These are phyloP conservation scores for Penicillium macrosclerotiorum DNA, from an alignment of 495 filamentous ascomycete genomes.

Conservation along the genomic window DNA sequence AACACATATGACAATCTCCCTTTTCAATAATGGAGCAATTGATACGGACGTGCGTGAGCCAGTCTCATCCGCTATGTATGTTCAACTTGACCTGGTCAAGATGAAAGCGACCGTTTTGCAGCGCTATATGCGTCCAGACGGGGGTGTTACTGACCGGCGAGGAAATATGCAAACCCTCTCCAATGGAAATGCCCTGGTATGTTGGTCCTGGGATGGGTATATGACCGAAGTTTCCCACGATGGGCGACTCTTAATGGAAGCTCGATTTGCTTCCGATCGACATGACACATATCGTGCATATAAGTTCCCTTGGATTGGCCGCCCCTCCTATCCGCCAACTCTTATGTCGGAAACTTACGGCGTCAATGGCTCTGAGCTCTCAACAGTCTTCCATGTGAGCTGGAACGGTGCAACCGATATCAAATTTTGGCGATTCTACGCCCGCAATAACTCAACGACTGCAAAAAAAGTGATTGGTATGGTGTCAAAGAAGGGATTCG, in stretches of 20 bases:
- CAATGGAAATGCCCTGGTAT: slow-evolving; percentile 42
- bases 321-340: slow-evolving; percentile 10
- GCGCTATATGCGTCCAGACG: slow-evolving; percentile 31
- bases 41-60: slow-evolving; percentile 20
- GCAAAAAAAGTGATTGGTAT: neutral
- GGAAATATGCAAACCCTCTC: slow-evolving; percentile 52
- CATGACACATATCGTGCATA: slow-evolving; percentile 14
- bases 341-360: slow-evolving; percentile 1
- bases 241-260: slow-evolving; percentile 40
- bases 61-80: slow-evolving; percentile 8
- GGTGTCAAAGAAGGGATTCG: slow-evolving; percentile 8
- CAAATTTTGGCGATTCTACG: slow-evolving; percentile 13
- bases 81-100: slow-evolving; percentile 14
- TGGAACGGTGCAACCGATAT: slow-evolving; percentile 19
- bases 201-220: slow-evolving; percentile 46
- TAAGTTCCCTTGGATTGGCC: slow-evolving; percentile 15
- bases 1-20: slow-evolving; percentile 33
- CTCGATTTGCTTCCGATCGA: slow-evolving; percentile 11
- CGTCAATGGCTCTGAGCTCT: slow-evolving; percentile 4
- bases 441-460: neutral
- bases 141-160: slow-evolving; percentile 43
- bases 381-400: slow-evolving; percentile 19
- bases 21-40: slow-evolving; percentile 44
- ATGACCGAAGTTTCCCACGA: slow-evolving; percentile 46
- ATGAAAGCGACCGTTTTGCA: slow-evolving; percentile 33